Evolutionary conservation across 108 stramenopile genomes (phyloP), one percentile per base, ranked within the genome.

Genomic region (Nitzschia palea): DNA sequence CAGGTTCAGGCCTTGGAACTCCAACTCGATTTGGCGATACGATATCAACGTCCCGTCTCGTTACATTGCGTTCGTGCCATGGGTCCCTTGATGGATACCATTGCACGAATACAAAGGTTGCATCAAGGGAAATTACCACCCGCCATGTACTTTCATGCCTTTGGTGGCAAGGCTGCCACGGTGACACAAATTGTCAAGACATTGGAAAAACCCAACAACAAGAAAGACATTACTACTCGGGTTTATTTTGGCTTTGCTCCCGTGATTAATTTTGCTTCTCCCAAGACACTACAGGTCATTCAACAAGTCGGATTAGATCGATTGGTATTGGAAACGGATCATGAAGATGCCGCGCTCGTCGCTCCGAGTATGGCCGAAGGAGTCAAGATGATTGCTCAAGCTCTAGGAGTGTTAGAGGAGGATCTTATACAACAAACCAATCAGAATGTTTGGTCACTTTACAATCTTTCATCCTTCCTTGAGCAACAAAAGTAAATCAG

Each of bases 171-270:
- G 59, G 77, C 65, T 9, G 88, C 79, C 1, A 64, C 80, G 0
- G 61, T 85, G 0, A 80, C 86, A 26, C 90, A 90, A 61, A 51
- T 94, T 4, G 26, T 80, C n/a, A 75, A 84, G 14, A 61, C 65
- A 33, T 36, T 59, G 51, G 73, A 67, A 57, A 71, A 62, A 26
- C 27, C 29, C 0, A 44, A 36, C 20, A n/a, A n/a, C n/a, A 32
- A 47, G 25, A 59, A 48, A 20, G n/a, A n/a, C n/a, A n/a, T n/a
- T n/a, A 44, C 51, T 12, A 40, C 55, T 4, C 23, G 18, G 0
- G 75, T 91, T 0, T 94, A 77, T 59, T 94, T 89, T 72, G 93
- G 93, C 40, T 94, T 94, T 77, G 83, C 90, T 0, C 93, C 93
- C 8, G 75, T 80, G 12, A 57, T 85, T 27, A 88, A 94, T 52